Evolutionary conservation across 768 basidiomycete genomes (phyloP), one percentile per base, ranked within the genome.

Genomic region (Hypsizygus marmoreus): DNA sequence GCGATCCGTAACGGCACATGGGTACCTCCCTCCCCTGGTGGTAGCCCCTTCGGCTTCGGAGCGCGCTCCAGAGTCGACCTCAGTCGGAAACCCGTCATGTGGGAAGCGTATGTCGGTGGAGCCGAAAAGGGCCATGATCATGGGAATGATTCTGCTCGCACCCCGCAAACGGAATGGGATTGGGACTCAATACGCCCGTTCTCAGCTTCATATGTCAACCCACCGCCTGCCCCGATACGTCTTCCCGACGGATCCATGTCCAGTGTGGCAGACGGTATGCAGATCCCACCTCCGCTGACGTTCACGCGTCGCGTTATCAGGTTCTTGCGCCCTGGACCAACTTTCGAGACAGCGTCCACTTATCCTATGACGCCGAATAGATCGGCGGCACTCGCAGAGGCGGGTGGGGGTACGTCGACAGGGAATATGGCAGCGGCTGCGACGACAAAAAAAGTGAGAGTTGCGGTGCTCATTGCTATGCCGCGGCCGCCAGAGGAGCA

Each of bases 1-100:
- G 83, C 82, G 13, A 84, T 85, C 51, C 69, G 75, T 17, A 79
- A 81, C 47, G 84, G 84, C 7, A 81, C 82, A 6, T 84, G 80
- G 76, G 49, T 77, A 8, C 74, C 78, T 1, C 71, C 72, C 0
- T 53, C 69, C 0, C 65, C 61, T 2, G 47, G 45, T 9, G 40
- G 39, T 16, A 53, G 54, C 0, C 20, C 35, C 3, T 57, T 51
- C 29, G 37, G 33, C 4, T 38, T 54, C 5, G 49, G 44, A 3
- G 51, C 46, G 25, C 40, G 60, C n/a, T 42, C 54, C 23, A 56
- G 61, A 19, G 65, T 74, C 24, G 75, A 78, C 54, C 52, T 74
- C 14, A 67, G 65, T 19, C 69, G 71, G 54, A 77, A 75, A 49
- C 81, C 81, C 9, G 54, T 54, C 31, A 57, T 81, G 58, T 79